Conservation (phyloP, 768 basidiomycete genomes). For the Auricularia heimuer region DNA sequence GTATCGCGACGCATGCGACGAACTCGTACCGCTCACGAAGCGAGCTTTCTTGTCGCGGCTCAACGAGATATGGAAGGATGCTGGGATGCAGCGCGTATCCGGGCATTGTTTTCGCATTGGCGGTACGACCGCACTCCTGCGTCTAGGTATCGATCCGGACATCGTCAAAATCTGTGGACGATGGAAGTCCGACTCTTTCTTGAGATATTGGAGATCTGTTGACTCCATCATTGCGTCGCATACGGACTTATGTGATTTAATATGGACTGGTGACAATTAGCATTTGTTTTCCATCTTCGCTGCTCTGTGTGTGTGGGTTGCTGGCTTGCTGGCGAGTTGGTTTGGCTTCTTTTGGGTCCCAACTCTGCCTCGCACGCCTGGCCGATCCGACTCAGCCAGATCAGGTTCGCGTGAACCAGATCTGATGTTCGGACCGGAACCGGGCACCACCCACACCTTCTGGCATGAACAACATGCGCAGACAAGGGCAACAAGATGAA, state of each 20-base stretch:
- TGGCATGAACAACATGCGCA: no score
- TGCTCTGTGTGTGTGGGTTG: no score
- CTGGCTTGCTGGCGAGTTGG: no score
- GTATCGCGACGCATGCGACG: conserved; percentile 22
- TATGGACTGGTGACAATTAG: not conserved
- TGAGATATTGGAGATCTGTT: not conserved
- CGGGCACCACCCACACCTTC: no score
- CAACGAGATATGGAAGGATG: conserved; percentile 19
- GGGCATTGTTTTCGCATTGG: conserved; percentile 37
- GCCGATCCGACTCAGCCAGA: no score
- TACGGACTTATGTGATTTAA: not conserved
- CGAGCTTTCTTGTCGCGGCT: conserved; percentile 17
- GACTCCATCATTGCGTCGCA: not conserved
- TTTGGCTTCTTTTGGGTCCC: no score
- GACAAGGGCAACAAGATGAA: no score
- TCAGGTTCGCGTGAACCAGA: no score
- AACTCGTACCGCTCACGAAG: conserved; percentile 22
- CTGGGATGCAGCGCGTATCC: conserved; percentile 24
- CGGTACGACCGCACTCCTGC: conserved; percentile 27
- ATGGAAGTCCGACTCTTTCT: conserved; percentile 22
- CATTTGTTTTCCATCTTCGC: no score
- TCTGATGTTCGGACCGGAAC: no score
- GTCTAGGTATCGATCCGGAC: conserved; percentile 24
- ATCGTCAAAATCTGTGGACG: conserved; percentile 24
- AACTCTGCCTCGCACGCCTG: no score